phyloP scores from a whole-genome alignment of 768 basidiomycete genomes.

The Asterophora lycoperdoides region DNA sequence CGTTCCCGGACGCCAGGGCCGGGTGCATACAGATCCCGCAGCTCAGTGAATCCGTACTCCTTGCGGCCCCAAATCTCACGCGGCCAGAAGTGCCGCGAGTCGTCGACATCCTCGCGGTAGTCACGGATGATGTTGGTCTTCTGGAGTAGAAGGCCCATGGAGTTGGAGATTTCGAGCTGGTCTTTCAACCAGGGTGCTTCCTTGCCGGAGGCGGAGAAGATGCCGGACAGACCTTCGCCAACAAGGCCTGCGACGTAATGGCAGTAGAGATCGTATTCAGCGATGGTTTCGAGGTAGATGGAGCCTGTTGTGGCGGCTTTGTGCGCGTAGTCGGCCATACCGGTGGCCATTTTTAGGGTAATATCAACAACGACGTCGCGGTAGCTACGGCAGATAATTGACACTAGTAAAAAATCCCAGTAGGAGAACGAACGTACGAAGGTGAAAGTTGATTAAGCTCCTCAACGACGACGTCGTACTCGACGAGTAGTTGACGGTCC shows the following conservation, averaged over 20 bases:
- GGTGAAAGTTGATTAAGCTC: constrained; percentile 71
- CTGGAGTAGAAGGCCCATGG: constrained; percentile 93
- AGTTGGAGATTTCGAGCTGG: constrained; percentile 87
- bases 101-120: constrained; percentile 84
- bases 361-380: constrained; percentile 81
- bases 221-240: constrained; percentile 87
- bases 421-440: constrained; percentile 38
- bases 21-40: constrained; percentile 61
- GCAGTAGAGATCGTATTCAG: constrained; percentile 96
- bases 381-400: constrained; percentile 40
- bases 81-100: constrained; percentile 91
- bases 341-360: constrained; percentile 79
- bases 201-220: constrained; percentile 83
- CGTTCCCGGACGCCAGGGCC: constrained; percentile 40
- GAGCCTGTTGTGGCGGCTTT: constrained; percentile 67
- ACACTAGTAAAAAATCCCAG: no score
- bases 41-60: constrained; percentile 63
- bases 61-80: constrained; percentile 78
- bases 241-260: constrained; percentile 98
- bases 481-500: constrained; percentile 78
- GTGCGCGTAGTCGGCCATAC: constrained; percentile 96
- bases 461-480: constrained; percentile 76
- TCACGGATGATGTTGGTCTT: constrained; percentile 99
- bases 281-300: constrained; percentile 67
- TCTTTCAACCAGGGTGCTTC: constrained; percentile 69